A percentile compares a stretch with the other conserved stretches of the same genome.
Conservation (phyloP, 306 rosid species). For the Morella rubra region DNA sequence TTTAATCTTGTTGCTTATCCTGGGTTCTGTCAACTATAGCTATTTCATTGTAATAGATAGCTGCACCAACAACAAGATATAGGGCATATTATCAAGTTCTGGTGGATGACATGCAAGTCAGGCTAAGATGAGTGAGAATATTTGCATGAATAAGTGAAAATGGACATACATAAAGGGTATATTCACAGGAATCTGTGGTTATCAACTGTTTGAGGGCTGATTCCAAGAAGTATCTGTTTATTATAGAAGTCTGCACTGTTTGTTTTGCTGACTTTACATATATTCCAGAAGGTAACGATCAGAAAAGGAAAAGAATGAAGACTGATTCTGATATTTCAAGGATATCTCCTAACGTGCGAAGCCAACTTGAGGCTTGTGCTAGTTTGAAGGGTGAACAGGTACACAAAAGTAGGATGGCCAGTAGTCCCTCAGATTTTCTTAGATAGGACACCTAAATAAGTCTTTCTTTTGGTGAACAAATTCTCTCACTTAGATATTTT, state of each 20-base stretch:
- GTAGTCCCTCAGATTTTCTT: neutral
- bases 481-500: slow-evolving; percentile 2
- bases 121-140: slow-evolving; percentile 11
- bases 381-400: slow-evolving; percentile 95
- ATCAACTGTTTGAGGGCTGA: slow-evolving; percentile 2
- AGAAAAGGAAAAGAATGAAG: slow-evolving; percentile 82
- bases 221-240: slow-evolving; percentile 21
- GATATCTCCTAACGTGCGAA: slow-evolving; percentile 55
- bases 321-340: slow-evolving; percentile 79
- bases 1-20: slow-evolving; percentile 26
- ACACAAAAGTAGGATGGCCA: slow-evolving; percentile 20
- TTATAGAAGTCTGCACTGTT: slow-evolving; percentile 14
- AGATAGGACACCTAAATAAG: neutral
- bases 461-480: slow-evolving; percentile 4
- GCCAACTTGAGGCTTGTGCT: slow-evolving; percentile 69
- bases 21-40: neutral
- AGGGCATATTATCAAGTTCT: slow-evolving; percentile 21
- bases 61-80: slow-evolving; percentile 16
- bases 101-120: slow-evolving; percentile 23
- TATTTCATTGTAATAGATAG: slow-evolving; percentile 25
- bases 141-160: slow-evolving; percentile 15
- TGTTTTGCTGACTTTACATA: slow-evolving; percentile 34
- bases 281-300: slow-evolving; percentile 84
- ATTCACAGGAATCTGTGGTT: too few species aligned
- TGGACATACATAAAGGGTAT: neutral